Evolutionary conservation across 768 basidiomycete species (phyloP), one percentile per base, ranked within the genome.

Genomic region (Neoboletus magnificus): DNA sequence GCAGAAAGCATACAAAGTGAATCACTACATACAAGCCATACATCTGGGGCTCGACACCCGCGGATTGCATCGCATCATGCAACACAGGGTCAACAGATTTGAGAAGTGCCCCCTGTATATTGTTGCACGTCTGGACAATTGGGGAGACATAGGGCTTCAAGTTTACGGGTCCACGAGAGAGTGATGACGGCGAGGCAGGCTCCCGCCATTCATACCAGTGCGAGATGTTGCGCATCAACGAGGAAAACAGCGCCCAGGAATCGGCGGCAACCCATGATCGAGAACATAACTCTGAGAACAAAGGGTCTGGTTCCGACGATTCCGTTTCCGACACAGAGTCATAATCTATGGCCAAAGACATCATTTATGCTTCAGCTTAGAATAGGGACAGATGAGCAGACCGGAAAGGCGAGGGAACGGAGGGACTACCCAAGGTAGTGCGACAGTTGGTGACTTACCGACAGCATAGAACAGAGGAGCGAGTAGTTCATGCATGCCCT

Each of bases 401-500:
- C 37, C 18, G 40, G 55, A 56, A 57, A 43, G 50, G 42, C 22
- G 35, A 48, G 43, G 59, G 55, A 50, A 48, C 46, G 39, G 44
- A 22, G 35, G 44, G 52, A 58, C 42, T 45, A 50, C 41, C 50
- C 39, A 49, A 33, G 36, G 22, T 35, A 44, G 46, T 41, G 27
- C 32, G 33, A 44, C 22, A 33, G 20, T 20, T 41, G 13, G 46
- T 30, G 41, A 63, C 71, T 57, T 62, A 71, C 71, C 71, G 48
- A 68, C 50, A 46, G 87, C 87, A 64, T 90, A 84, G 63, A 91
- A 91, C 29, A 98, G 70, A 0, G 92, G 88, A 4, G 95, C 97
- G 22, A 98, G 80, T 10, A 98, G 74, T 67, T 99, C 97, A 66
- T 99, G 97, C 97, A 99, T 98, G 50, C 97, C 96, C 78, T 99